Percentiles rank a stretch among this genome's conserved stretches.
phyloP scores from a whole-genome alignment of 2,329 filamentous ascomycete genomes.

The Zymoseptoria crescenta region DNA sequence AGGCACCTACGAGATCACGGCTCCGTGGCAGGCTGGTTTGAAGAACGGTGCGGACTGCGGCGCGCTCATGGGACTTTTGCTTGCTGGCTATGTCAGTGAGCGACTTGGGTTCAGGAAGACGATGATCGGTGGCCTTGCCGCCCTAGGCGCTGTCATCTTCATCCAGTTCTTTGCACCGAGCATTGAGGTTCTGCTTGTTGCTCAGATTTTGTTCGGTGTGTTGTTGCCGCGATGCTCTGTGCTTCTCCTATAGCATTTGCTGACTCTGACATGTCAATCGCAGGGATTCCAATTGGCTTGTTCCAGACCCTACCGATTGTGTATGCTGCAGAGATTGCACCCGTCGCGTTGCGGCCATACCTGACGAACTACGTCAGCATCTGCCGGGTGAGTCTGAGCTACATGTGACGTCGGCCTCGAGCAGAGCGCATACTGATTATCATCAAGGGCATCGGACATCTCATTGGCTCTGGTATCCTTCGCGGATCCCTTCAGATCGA shows the following conservation, averaged over 20 bases:
- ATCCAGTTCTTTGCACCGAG: constrained; percentile 34
- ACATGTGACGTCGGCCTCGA: constrained; percentile 43
- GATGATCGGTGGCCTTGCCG: constrained; percentile 52
- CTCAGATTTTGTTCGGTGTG: constrained; percentile 36
- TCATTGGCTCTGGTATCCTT: constrained; percentile 43
- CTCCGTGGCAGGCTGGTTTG: constrained; percentile 50
- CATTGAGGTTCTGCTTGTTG: constrained; percentile 18
- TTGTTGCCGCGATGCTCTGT: no score
- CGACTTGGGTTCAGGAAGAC: constrained; percentile 36
- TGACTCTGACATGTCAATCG: constrained; percentile 33
- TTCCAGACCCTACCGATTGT: constrained; percentile 29
- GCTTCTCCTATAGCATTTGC: neutral
- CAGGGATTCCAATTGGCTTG: constrained; percentile 37
- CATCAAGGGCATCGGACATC: constrained; percentile 48
- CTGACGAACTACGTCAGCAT: constrained; percentile 26
- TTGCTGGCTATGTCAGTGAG: constrained; percentile 60
- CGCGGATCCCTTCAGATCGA: neutral
- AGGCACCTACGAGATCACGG: constrained; percentile 41
- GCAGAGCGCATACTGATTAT: constrained; percentile 47
- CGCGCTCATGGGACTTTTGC: constrained; percentile 56
- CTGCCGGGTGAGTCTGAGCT: constrained; percentile 38
- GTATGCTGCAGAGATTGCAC: constrained; percentile 39
- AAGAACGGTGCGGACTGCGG: constrained; percentile 45
- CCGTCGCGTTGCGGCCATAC: constrained; percentile 30
- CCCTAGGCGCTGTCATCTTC: constrained; percentile 47